phyloP scores from a whole-genome alignment of 169 alveolate genomes.

The Perkinsus marinus region DNA sequence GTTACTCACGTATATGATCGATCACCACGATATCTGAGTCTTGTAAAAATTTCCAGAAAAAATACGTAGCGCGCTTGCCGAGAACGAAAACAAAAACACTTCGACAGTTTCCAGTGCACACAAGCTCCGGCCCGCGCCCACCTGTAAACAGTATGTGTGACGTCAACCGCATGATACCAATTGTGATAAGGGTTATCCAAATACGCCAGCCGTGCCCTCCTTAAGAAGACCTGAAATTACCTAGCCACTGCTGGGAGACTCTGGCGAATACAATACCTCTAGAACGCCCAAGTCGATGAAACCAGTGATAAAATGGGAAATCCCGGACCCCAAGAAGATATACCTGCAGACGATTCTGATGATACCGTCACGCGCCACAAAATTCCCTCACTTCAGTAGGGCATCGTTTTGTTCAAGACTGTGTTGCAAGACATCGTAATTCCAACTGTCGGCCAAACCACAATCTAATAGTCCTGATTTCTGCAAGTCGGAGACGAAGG shows the following conservation, averaged over 20 bases:
- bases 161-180: conserved; percentile 64
- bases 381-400: neutral
- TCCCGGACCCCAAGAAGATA: neutral
- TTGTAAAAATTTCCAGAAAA: too few species aligned
- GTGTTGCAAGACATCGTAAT: neutral
- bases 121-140: neutral
- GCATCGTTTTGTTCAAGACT: neutral
- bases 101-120: neutral
- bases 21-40: too few species aligned
- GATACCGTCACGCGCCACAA: neutral
- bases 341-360: neutral
- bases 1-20: too few species aligned
- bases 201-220: neutral
- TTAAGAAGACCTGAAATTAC: neutral
- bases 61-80: too few species aligned
- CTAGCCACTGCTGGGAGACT: neutral
- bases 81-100: too few species aligned
- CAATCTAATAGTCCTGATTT: neutral
- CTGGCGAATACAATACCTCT: neutral
- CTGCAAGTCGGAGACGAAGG: neutral
- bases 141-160: conserved; percentile 43
- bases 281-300: neutral
- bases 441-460: neutral
- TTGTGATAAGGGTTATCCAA: conserved; percentile 51
- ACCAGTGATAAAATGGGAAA: neutral